Conservation (phyloP, 495 filamentous ascomycete species). For the Xylaria palmicola region DNA sequence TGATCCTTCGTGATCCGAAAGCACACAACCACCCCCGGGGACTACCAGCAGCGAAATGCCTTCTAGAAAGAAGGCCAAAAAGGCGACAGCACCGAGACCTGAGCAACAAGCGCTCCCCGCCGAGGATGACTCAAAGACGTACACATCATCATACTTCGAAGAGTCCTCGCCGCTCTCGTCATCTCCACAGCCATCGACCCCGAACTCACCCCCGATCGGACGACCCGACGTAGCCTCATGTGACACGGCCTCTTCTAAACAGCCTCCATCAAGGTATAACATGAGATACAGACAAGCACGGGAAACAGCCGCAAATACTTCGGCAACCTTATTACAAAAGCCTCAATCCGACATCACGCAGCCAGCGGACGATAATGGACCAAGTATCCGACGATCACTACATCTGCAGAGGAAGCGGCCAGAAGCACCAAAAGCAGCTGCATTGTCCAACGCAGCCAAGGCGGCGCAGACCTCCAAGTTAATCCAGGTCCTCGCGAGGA, state of each 20-base stretch:
- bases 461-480: background rate
- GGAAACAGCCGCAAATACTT: background rate
- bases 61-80: background rate
- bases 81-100: background rate
- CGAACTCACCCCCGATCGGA: background rate
- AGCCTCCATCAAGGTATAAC: background rate
- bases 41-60: background rate
- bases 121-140: background rate
- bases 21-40: background rate
- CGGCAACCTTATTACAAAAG: background rate
- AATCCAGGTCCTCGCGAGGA: background rate
- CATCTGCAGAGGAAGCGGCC: background rate
- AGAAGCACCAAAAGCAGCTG: background rate
- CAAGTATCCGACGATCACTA: background rate
- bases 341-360: background rate
- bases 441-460: background rate
- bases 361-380: background rate
- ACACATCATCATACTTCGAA: conserved; percentile 5
- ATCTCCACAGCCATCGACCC: background rate
- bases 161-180: background rate
- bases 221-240: background rate
- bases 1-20: too few relatives aligned
- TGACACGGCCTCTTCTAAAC: too few relatives aligned
- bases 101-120: background rate
- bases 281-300: background rate